Base-by-base conservation (phyloP, 1,284 basidiomycete genomes). In the Tilletia walkeri region DNA sequence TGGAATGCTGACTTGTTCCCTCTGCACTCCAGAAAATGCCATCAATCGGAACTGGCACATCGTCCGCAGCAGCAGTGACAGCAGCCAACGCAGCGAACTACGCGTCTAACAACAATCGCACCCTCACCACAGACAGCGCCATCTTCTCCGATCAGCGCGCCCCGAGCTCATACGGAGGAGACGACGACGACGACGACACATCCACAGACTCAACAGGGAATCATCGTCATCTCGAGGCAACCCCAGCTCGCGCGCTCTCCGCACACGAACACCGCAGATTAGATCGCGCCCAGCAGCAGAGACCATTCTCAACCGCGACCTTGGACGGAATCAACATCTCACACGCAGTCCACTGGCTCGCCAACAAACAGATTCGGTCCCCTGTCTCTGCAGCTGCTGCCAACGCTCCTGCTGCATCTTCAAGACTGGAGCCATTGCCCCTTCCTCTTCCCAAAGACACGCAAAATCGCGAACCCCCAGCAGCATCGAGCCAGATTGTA, bases 301-400 rank as follows among this genome's bases (percentile, higher is more conserved):
- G 34, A 20, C 56, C 56, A 5, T 61, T 61, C 30, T 61, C 56
- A 9, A 61, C 56, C 7, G 56, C 34, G n/a, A 24, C 56, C 34
- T 18, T 61, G 7, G 56, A 61, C 36, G 56, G 56, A n/a, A 61
- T 61, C 20, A 36, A 61, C 56, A 61, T 61, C 24, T 61, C 56
- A 1, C 20, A 61, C 36, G 56, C 56, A 9, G 36, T 61, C 4
- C 56, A 61, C 36, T 61, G 56, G 56, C 56, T 61, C 34, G 56
- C 56, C 16, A 61, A 61, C 18, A 24, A 36, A 38, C 24, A 61
- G 30, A 36, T 61, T 20, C 20, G 56, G 6, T 18, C 50, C 16
- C 10, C 50, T 18, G 16, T 18, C n/a, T 10, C 12, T 24, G 9
- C 41, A 9, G 9, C 41, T 45, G 14, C 41, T 14, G 14, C 41